phyloP scores from a whole-genome alignment of 2,329 filamentous ascomycete species.

The Didymella pomorum region DNA sequence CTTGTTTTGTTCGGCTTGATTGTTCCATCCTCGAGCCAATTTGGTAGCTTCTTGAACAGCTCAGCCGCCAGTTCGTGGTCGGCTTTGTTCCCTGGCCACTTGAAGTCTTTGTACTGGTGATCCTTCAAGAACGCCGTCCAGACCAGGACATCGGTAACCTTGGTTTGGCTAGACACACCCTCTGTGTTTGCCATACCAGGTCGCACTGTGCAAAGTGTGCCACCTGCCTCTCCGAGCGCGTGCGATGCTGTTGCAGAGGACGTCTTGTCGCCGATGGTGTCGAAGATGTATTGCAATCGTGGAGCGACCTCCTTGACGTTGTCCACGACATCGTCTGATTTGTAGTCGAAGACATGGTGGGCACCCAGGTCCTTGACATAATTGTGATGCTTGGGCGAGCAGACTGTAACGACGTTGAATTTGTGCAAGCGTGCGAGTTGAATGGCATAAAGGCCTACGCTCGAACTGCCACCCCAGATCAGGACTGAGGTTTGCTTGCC shows the following conservation, averaged over 20 bases:
- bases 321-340: constrained; percentile 49
- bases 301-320: constrained; percentile 50
- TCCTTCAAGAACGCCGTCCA: constrained; percentile 56
- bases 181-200: constrained; percentile 54
- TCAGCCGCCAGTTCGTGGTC: constrained; percentile 51
- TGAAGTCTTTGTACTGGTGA: constrained; percentile 47
- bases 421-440: constrained; percentile 27
- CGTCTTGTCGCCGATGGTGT: constrained; percentile 53
- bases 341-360: constrained; percentile 53
- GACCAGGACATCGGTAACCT: constrained; percentile 55
- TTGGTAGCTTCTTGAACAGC: constrained; percentile 50
- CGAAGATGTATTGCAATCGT: constrained; percentile 48
- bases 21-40: constrained; percentile 44
- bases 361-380: constrained; percentile 25
- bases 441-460: constrained; percentile 29
- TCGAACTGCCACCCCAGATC: constrained; percentile 57
- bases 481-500: constrained; percentile 39
- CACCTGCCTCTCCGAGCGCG: constrained; percentile 31
- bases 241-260: constrained; percentile 49
- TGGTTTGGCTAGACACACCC: constrained; percentile 42
- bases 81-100: constrained; percentile 50
- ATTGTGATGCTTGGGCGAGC: constrained; percentile 27
- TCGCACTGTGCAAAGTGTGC: constrained; percentile 52
- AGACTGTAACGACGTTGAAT: constrained; percentile 24
- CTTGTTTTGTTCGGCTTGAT: constrained; percentile 50